Evolutionary conservation across 2,329 filamentous ascomycete genomes (phyloP).

Genomic region (Calonectria multiphialidica): DNA sequence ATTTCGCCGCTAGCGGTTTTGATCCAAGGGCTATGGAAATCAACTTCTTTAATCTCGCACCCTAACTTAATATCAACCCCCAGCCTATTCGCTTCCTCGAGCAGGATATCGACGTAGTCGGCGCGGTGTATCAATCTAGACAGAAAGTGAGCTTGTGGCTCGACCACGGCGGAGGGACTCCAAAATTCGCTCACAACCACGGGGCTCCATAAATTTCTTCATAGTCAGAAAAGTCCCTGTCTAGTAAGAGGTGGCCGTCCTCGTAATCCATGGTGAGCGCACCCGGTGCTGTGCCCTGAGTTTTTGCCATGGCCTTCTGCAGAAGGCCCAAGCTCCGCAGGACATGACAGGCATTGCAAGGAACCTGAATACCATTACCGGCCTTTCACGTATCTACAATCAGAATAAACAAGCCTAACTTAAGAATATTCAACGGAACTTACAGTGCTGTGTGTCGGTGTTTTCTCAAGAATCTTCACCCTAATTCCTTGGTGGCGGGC

Average conservation of each 20-base stretch:
- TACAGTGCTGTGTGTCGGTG: not conserved
- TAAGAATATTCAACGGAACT: not conserved
- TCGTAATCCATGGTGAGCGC: not conserved
- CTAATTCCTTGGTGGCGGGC: constrained; percentile 9
- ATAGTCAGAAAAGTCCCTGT: constrained; percentile 19
- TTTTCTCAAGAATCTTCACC: constrained; percentile 28
- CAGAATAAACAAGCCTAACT: not conserved
- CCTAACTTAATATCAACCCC: constrained; percentile 2
- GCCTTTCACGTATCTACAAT: constrained; percentile 1
- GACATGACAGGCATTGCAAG: constrained; percentile 30
- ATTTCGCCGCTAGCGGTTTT: constrained; percentile 17
- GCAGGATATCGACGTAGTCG: constrained; percentile 21
- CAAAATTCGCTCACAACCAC: constrained; percentile 29
- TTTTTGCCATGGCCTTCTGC: constrained; percentile 15
- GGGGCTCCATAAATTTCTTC: constrained; percentile 31
- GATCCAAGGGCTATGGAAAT: constrained; percentile 18
- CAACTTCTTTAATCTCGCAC: constrained; percentile 18
- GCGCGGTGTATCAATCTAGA: constrained; percentile 28
- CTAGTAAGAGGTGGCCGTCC: constrained; percentile 2
- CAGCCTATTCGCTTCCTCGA: constrained; percentile 18
- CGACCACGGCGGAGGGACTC: not conserved
- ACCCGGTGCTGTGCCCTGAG: not conserved
- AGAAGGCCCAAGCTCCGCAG: constrained; percentile 31
- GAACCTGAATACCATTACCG: constrained; percentile 33
- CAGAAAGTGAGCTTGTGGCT: not conserved